Evolutionary conservation across 2,329 filamentous ascomycete genomes (phyloP).

Genomic region (Hypoxylon sp.): DNA sequence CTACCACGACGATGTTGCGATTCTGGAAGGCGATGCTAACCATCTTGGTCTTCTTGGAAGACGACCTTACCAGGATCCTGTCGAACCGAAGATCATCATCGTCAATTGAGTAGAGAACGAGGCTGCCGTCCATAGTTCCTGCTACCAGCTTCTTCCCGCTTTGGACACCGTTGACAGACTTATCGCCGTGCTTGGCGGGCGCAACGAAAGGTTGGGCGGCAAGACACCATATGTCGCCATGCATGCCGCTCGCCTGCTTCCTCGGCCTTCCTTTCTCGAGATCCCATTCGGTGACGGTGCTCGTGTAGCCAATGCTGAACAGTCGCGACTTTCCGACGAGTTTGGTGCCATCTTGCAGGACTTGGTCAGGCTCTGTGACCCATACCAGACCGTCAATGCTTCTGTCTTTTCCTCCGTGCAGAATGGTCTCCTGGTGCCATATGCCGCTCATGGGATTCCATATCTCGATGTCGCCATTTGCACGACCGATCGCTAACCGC

Average conservation of each 20-base stretch:
- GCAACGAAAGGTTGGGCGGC: slow-evolving; percentile 78
- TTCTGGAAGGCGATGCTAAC: slow-evolving; percentile 93
- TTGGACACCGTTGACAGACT: slow-evolving; percentile 52
- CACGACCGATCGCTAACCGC: slow-evolving; percentile 88
- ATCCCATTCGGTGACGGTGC: slow-evolving; percentile 95
- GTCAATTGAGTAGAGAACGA: slow-evolving; percentile 88
- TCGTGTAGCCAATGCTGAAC: slow-evolving; percentile 97
- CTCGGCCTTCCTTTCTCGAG: slow-evolving; percentile 82
- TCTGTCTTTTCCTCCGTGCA: slow-evolving; percentile 85
- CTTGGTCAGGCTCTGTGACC: slow-evolving; percentile 87
- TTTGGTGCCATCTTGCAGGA: slow-evolving; percentile 72
- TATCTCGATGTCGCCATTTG: slow-evolving; percentile 97
- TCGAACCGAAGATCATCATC: slow-evolving; percentile 87
- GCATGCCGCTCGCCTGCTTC: slow-evolving; percentile 89
- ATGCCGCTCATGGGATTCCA: slow-evolving; percentile 89
- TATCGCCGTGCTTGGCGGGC: slow-evolving; percentile 47
- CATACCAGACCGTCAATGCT: slow-evolving; percentile 93
- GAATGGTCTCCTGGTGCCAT: slow-evolving; percentile 92
- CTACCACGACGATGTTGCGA: slow-evolving; percentile 84
- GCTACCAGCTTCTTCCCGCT: slow-evolving; percentile 76
- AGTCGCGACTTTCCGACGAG: slow-evolving; percentile 82
- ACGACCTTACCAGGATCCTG: slow-evolving; percentile 79
- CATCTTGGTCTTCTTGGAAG: slow-evolving; percentile 88
- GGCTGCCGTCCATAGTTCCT: slow-evolving; percentile 91
- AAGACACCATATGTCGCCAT: slow-evolving; percentile 97